Evolutionary conservation across 805 yeast genomes (phyloP), one percentile per base, ranked within the genome.

Genomic region (Candida berthetii): DNA sequence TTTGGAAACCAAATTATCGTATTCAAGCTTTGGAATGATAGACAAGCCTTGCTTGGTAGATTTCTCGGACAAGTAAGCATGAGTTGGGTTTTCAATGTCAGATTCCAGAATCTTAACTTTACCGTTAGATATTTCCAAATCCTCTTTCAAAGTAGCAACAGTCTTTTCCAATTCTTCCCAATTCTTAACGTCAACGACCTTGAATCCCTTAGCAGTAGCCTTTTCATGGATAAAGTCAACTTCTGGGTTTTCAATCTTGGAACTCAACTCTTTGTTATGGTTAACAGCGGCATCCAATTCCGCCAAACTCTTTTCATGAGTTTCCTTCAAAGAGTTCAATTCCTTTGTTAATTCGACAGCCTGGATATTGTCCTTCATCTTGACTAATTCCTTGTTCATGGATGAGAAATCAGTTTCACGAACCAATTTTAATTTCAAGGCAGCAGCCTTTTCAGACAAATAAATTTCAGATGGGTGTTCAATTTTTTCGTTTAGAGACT

Each of bases 81-180:
- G 47, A 11, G 64, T 52, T 4, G 78, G 76, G 10, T 47, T 43
- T 5, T 49, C 53, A 11, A 54, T n/a, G 38, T 41, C 40, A 10
- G 19, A 17, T 22, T 49, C 46, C 42, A 47, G 27, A 1, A 40
- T 31, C 6, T 43, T 36, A 6, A 52, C 33, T 27, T 48, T 45
- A 7, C 45, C 47, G 17, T 36, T 35, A 7, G 47, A 42, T 5
- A 42, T 28, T 11, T 42, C 43, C 6, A 51, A 31, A 24, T 44
- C 38, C 17, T 42, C 41, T 10, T 32, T 36, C 13, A 44, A 24
- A 11, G n/a, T 16, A n/a, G 27, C n/a, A 13, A 43, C 39, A 31
- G 32, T 18, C 17, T 32, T 7, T 16, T 36, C 42, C 11, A 53
- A 36, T 9, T 34, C 8, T 10, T 44, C 39, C 19, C 42, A 43